A percentile compares a stretch with the other conserved stretches of the same genome.
phyloP scores from a whole-genome alignment of 352 stramenopile genomes.

The Thalassiosira gravida region DNA sequence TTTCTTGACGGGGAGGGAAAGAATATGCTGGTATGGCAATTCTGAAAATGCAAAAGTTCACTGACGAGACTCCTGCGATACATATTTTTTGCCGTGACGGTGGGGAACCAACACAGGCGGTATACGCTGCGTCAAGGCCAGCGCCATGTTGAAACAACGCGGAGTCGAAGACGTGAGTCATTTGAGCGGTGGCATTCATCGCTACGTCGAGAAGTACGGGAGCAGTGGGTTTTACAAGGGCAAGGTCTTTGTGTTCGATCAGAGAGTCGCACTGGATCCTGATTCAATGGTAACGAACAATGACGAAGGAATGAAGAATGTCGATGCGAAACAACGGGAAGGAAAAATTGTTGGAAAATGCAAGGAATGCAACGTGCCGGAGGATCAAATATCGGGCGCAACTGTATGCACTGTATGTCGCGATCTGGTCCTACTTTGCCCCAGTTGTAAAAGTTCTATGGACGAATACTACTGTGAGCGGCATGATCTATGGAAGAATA shows the following conservation, averaged over 20 bases:
- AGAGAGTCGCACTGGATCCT: conserved; percentile 74
- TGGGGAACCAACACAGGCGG: conserved; percentile 54
- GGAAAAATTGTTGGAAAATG: conserved; percentile 65
- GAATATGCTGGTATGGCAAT: no score
- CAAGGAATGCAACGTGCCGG: conserved; percentile 57
- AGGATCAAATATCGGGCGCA: conserved; percentile 73
- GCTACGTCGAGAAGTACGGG: conserved; percentile 86
- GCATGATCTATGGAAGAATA: conserved; percentile 72
- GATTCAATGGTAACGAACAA: conserved; percentile 21
- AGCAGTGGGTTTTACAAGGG: conserved; percentile 83
- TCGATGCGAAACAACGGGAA: not conserved
- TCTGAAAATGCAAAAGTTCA: no score
- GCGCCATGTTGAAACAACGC: conserved; percentile 75
- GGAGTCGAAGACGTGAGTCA: conserved; percentile 79
- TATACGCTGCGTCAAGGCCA: conserved; percentile 84
- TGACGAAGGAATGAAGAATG: conserved; percentile 1
- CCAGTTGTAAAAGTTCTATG: conserved; percentile 47
- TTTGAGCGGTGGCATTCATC: conserved; percentile 84
- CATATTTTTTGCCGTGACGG: no score
- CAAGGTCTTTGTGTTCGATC: conserved; percentile 88
- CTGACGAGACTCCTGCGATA: no score
- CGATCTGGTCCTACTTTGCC: conserved; percentile 75
- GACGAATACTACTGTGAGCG: conserved; percentile 77
- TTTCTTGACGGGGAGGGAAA: no score
- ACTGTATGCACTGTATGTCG: conserved; percentile 79